These are phyloP conservation scores for Talaromyces wortmannii DNA, from an alignment of 495 filamentous ascomycete genomes.

Conservation along the genomic window DNA sequence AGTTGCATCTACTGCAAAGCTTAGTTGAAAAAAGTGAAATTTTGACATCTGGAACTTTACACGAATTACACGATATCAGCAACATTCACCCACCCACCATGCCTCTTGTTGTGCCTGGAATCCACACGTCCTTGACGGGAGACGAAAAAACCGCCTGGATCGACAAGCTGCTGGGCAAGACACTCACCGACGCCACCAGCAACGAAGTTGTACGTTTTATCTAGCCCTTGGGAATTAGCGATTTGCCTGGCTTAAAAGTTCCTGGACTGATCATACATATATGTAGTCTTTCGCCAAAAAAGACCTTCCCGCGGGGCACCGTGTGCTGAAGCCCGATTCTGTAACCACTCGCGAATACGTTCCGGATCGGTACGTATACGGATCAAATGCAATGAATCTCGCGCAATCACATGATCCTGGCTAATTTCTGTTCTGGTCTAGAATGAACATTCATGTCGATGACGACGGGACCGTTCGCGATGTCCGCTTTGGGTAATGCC, in stretches of 20 bases:
- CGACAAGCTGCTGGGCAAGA: slow-evolving; percentile 74
- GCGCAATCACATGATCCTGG: neutral
- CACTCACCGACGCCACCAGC: slow-evolving; percentile 39
- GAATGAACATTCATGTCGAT: slow-evolving; percentile 67
- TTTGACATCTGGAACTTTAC: no score
- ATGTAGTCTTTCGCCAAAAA: slow-evolving; percentile 65
- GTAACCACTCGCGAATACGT: slow-evolving; percentile 58
- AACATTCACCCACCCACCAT: slow-evolving; percentile 37
- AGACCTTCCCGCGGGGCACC: slow-evolving; percentile 61
- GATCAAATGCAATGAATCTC: neutral
- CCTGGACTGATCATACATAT: neutral
- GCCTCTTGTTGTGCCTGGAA: slow-evolving; percentile 77
- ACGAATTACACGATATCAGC: no score
- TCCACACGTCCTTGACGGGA: slow-evolving; percentile 43
- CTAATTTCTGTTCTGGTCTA: slow-evolving; percentile 13
- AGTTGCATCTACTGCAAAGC: neutral
- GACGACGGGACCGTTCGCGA: slow-evolving; percentile 69
- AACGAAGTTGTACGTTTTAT: slow-evolving; percentile 38
- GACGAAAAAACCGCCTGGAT: slow-evolving; percentile 59
- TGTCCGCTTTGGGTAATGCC: slow-evolving; percentile 42
- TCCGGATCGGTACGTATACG: slow-evolving; percentile 46
- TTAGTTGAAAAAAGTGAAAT: no score
- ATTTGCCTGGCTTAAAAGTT: neutral
- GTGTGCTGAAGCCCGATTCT: slow-evolving; percentile 57
- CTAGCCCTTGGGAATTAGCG: neutral